Evolutionary conservation across 306 rosid genomes (phyloP), one percentile per base, ranked within the genome.

Genomic region (Glycine tomentella): DNA sequence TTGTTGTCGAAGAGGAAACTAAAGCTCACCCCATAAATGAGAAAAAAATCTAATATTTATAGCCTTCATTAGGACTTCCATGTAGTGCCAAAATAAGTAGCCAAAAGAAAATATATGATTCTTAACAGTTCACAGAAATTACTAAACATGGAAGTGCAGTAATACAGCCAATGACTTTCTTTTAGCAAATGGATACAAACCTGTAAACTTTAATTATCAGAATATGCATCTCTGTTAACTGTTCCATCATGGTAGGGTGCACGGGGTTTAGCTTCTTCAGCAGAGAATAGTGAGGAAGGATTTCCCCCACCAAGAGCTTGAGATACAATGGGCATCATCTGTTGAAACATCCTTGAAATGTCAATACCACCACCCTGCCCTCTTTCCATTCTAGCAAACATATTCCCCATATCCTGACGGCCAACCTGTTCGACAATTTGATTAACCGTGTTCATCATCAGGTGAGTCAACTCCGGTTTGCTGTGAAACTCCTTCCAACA

Each of bases 301-400:
- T 53, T 80, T 15, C 83, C 79, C 69, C 96, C 89, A 48, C 89
- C 89, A 77, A 93, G 87, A 82, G 92, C 99, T 66, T 40, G 93
- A 75, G 99, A 90, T 73, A 93, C 99, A 73, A 96, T 84, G 36
- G 99, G 98, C 97, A 96, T 90, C 98, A 96, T 93, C 89, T 93
- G 97, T 84, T 93, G 99, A 83, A 95, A 79, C 94, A 95, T 92
- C 81, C 94, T 90, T 17, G 97, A 90, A 72, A 93, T 86, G 86
- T 95, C 93, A 9, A 93, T 42, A 38, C 98, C 93, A 42, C 98
- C 92, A 70, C 92, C 91, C 77, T 91, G 96, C 80, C 90, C 95
- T 69, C 93, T 83, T 65, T 82, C 97, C 69, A 77, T 80, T 57
- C 95, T 97, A 33, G 89, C 12, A 87, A 95, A 91, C 91, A 95